phyloP scores from a whole-genome alignment of 768 basidiomycete genomes.

The Panellus pusillus region DNA sequence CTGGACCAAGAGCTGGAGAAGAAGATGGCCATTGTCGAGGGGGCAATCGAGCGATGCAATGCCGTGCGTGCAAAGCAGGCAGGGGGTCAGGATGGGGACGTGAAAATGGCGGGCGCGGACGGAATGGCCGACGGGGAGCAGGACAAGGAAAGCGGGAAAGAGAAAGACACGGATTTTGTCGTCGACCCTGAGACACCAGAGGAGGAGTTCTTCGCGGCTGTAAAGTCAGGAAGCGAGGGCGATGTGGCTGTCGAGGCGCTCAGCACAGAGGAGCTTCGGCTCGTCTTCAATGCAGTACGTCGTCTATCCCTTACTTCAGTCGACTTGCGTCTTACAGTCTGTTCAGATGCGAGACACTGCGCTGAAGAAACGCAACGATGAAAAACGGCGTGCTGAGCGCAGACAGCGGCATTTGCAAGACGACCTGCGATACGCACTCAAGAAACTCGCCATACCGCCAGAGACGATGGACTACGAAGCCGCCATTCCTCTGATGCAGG shows the following conservation, averaged over 20 bases:
- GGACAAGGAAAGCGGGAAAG: slow-evolving; percentile 23
- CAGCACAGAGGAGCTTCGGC: slow-evolving; percentile 49
- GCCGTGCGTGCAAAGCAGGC: slow-evolving; percentile 32
- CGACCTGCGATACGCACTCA: slow-evolving; percentile 93
- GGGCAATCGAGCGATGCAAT: slow-evolving; percentile 55
- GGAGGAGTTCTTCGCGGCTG: slow-evolving; percentile 58
- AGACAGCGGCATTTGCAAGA: slow-evolving; percentile 87
- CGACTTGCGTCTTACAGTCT: background rate
- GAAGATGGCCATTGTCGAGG: slow-evolving; percentile 69
- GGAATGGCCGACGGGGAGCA: slow-evolving; percentile 25
- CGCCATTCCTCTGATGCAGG: slow-evolving; percentile 74
- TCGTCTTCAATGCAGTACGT: slow-evolving; percentile 66
- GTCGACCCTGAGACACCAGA: slow-evolving; percentile 60
- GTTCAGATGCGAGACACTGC: slow-evolving; percentile 71
- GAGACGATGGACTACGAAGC: slow-evolving; percentile 69
- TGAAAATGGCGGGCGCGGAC: slow-evolving; percentile 34
- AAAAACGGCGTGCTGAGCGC: slow-evolving; percentile 83
- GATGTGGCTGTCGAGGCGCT: slow-evolving; percentile 53
- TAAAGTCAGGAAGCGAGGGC: slow-evolving; percentile 48
- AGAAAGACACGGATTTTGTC: slow-evolving; percentile 34
- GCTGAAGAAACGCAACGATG: slow-evolving; percentile 76
- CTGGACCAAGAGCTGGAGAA: slow-evolving; percentile 84
- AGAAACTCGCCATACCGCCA: slow-evolving; percentile 59
- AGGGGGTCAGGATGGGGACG: slow-evolving; percentile 27
- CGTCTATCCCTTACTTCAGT: background rate